Conservation (phyloP, 257 asterid genomes). For the Verbascum thapsus region DNA sequence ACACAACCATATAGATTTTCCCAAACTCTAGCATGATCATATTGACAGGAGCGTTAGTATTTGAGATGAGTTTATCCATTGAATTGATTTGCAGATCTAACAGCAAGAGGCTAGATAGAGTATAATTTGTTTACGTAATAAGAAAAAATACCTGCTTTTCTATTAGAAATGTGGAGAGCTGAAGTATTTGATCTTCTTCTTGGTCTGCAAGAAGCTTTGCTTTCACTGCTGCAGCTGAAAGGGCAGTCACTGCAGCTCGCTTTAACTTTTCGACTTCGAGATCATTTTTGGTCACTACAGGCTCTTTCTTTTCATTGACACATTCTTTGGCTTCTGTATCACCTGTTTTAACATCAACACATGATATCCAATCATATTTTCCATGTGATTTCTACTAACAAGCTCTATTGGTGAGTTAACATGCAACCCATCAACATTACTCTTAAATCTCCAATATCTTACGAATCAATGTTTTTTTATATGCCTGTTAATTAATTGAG, state of each 20-base stretch:
- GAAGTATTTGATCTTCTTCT: slow-evolving; percentile 91
- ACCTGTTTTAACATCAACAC: slow-evolving; percentile 38
- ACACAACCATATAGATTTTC: too few species aligned
- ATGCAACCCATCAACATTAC: slow-evolving; percentile 7
- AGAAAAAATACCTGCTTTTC: slow-evolving; percentile 76
- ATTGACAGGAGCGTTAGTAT: background rate
- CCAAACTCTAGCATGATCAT: slow-evolving; percentile 6
- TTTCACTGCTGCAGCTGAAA: slow-evolving; percentile 96
- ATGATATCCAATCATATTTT: slow-evolving; percentile 25
- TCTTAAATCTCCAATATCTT: too few species aligned
- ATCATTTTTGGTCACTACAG: slow-evolving; percentile 38
- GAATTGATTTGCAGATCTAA: slow-evolving; percentile 24
- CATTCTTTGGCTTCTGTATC: slow-evolving; percentile 39
- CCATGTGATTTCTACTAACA: slow-evolving; percentile 18
- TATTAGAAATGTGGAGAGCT: slow-evolving; percentile 63
- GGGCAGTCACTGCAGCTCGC: slow-evolving; percentile 77
- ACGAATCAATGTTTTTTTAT: background rate
- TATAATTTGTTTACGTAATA: slow-evolving; percentile 5
- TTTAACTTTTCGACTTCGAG: slow-evolving; percentile 52
- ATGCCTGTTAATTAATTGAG: slow-evolving; percentile 1
- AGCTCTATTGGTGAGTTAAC: slow-evolving; percentile 15
- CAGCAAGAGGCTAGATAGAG: slow-evolving; percentile 2
- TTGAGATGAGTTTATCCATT: too few species aligned
- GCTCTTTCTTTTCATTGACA: slow-evolving; percentile 41
- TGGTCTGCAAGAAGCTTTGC: slow-evolving; percentile 93